These are phyloP conservation scores for Vitis amurensis DNA, from an alignment of 164 flowering plant species.

Conservation along the genomic window DNA sequence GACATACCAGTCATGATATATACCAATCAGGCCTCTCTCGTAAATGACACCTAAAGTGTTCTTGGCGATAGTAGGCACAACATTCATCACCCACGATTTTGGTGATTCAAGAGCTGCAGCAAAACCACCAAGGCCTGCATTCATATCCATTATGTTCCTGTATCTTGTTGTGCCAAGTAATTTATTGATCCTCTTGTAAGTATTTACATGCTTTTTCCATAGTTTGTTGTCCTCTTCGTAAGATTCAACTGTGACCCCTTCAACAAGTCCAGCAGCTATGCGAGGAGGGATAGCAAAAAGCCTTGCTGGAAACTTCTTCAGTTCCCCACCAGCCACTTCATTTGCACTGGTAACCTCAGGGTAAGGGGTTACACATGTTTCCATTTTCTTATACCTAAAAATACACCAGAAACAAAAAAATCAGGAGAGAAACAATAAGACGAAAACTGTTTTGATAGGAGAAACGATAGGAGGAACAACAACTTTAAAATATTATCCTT, in stretches of 20 bases:
- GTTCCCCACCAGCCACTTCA: conserved; percentile 75
- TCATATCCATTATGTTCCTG: conserved; percentile 90
- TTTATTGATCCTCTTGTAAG: conserved; percentile 63
- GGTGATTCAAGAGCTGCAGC: conserved; percentile 78
- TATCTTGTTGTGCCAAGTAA: conserved; percentile 67
- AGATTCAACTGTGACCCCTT: conserved; percentile 59
- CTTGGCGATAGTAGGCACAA: conserved; percentile 70
- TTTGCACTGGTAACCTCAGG: conserved; percentile 50
- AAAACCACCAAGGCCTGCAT: conserved; percentile 86
- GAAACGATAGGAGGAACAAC: background rate
- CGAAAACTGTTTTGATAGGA: background rate
- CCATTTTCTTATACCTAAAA: conserved; percentile 77
- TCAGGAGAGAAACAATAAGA: background rate
- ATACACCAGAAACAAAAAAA: conserved; percentile 8
- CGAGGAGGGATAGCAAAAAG: conserved; percentile 78
- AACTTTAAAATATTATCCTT: background rate
- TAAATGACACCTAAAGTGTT: conserved; percentile 73
- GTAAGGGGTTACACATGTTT: conserved; percentile 58
- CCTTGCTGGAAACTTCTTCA: conserved; percentile 79
- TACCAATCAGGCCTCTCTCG: conserved; percentile 85
- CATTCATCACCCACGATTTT: conserved; percentile 94
- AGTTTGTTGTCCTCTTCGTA: conserved; percentile 64
- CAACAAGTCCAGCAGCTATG: conserved; percentile 55
- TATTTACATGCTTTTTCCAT: conserved; percentile 71
- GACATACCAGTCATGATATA: conserved; percentile 87